Percentiles rank a stretch among this genome's conserved stretches.
Conservation (phyloP, 805 yeast genomes). For the Cyberlindnera xylosilytica region DNA sequence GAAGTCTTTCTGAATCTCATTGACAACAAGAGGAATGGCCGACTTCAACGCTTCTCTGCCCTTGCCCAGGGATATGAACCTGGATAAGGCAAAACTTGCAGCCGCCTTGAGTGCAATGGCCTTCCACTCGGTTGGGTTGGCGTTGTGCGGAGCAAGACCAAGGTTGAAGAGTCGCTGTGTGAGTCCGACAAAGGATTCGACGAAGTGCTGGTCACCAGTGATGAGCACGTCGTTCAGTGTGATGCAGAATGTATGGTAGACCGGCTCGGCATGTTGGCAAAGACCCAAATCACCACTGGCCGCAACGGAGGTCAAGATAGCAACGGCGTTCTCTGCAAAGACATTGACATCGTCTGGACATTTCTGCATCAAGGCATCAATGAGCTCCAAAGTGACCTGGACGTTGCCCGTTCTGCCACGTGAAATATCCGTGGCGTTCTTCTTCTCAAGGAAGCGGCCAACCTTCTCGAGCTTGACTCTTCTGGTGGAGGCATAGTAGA, state of each 20-base stretch:
- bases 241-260: conserved; percentile 45
- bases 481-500: conserved; percentile 88
- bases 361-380: conserved; percentile 63
- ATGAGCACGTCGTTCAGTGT: conserved; percentile 61
- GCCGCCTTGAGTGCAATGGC: conserved; percentile 45
- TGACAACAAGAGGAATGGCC: conserved; percentile 19
- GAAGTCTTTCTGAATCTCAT: conserved; percentile 17
- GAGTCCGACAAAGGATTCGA: conserved; percentile 42
- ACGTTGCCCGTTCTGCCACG: conserved; percentile 73
- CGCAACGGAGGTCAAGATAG: conserved; percentile 52
- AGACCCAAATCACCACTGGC: conserved; percentile 58
- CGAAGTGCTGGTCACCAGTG: conserved; percentile 61
- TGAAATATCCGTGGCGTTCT: conserved; percentile 57
- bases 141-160: conserved; percentile 16
- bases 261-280: conserved; percentile 47
- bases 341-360: conserved; percentile 84
- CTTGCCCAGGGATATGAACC: conserved; percentile 14
- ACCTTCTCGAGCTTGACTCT: conserved; percentile 88
- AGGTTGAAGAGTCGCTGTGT: conserved; percentile 26
- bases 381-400: conserved; percentile 73
- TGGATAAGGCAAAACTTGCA: conserved; percentile 32
- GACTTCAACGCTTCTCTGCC: conserved; percentile 17
- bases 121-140: conserved; percentile 35
- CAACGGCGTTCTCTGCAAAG: conserved; percentile 66
- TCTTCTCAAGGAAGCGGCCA: conserved; percentile 60